phyloP scores from a whole-genome alignment of 2,329 filamentous ascomycete genomes.

The Talaromyces sp. region DNA sequence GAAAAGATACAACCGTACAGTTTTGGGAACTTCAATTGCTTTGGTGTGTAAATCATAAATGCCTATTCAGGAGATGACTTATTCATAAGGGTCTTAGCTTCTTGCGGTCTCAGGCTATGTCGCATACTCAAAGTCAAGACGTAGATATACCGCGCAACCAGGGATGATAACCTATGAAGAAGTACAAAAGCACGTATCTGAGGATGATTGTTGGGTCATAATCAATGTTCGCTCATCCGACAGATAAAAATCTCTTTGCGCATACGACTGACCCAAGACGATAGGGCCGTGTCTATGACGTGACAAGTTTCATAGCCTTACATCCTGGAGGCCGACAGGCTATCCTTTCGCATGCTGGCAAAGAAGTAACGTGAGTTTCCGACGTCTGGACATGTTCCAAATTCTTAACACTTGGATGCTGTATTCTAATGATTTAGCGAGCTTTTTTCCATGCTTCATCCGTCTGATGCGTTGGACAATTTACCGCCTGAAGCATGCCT shows the following conservation, averaged over 20 bases:
- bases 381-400: not conserved
- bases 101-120: not conserved
- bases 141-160: not conserved
- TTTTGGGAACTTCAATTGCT: not conserved
- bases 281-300: not conserved
- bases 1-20: not conserved
- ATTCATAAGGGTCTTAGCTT: not conserved
- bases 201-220: not conserved
- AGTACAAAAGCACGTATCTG: not conserved
- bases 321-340: not conserved
- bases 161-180: not conserved
- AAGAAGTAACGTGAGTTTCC: not conserved
- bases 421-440: not conserved
- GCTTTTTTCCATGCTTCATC: not conserved
- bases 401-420: not conserved
- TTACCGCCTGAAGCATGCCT: not conserved
- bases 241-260: not conserved
- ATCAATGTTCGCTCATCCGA: not conserved
- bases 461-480: not conserved
- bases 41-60: not conserved
- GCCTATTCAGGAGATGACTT: not conserved
- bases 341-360: not conserved
- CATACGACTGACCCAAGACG: not conserved
- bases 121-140: not conserved
- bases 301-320: not conserved